Percentiles rank a stretch among this genome's conserved stretches.
phyloP scores from a whole-genome alignment of 164 flowering plant species.

The Stephania japonica region DNA sequence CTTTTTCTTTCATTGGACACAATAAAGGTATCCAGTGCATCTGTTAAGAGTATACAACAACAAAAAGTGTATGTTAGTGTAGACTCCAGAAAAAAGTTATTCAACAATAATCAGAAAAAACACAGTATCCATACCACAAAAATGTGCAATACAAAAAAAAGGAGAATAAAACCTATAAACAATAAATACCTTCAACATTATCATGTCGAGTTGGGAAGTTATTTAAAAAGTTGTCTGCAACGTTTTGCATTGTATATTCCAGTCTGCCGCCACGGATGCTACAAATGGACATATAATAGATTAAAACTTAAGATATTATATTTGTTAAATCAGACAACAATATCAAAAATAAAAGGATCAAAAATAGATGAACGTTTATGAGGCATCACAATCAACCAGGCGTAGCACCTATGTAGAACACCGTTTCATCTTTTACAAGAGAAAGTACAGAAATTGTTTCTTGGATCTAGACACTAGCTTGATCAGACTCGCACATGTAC shows the following conservation, averaged over 20 bases:
- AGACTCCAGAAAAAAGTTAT: background rate
- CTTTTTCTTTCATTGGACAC: conserved; percentile 83
- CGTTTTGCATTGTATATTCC: conserved; percentile 98
- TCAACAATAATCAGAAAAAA: background rate
- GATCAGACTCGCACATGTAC: background rate
- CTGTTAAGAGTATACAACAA: conserved; percentile 31
- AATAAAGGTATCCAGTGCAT: conserved; percentile 71
- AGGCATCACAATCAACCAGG: background rate
- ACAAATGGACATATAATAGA: conserved; percentile 11
- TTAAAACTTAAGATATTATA: background rate
- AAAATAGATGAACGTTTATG: background rate
- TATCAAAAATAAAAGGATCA: background rate
- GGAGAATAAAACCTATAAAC: background rate
- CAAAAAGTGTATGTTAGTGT: conserved; percentile 8
- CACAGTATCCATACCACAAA: background rate
- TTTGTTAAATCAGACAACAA: background rate
- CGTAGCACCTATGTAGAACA: background rate
- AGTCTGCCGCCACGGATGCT: conserved; percentile 90
- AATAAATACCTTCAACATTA: conserved; percentile 59
- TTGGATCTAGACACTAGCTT: background rate
- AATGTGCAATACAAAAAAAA: background rate
- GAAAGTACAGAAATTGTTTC: background rate
- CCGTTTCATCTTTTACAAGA: background rate
- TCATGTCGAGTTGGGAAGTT: conserved; percentile 49
- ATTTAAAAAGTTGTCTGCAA: conserved; percentile 78